These are phyloP conservation scores for Salix udensis DNA, from an alignment of 345 rosid species.

Conservation along the genomic window DNA sequence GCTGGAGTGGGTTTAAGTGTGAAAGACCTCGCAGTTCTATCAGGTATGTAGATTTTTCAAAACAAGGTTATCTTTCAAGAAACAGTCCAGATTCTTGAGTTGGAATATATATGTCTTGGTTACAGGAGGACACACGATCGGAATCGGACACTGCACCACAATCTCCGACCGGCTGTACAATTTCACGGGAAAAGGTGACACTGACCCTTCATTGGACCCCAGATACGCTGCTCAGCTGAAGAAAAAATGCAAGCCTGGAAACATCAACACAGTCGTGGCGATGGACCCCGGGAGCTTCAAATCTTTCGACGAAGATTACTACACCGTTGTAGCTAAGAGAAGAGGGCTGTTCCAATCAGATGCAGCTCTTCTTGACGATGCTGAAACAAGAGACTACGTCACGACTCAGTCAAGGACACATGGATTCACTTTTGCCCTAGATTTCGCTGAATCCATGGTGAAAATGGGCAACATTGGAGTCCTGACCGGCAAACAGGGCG, in stretches of 20 bases:
- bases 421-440: slow-evolving; percentile 31
- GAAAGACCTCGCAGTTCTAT: slow-evolving; percentile 52
- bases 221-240: slow-evolving; percentile 39
- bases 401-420: slow-evolving; percentile 20
- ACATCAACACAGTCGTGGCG: slow-evolving; percentile 24
- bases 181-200: slow-evolving; percentile 55
- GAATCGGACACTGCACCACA: slow-evolving; percentile 39
- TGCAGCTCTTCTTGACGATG: slow-evolving; percentile 52
- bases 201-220: slow-evolving; percentile 54
- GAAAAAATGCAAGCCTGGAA: slow-evolving; percentile 44
- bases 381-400: slow-evolving; percentile 34
- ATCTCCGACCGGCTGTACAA: slow-evolving; percentile 47
- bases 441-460: slow-evolving; percentile 17
- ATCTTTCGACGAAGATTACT: slow-evolving; percentile 50
- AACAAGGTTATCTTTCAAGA: background rate
- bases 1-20: slow-evolving; percentile 38
- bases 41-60: slow-evolving; percentile 27
- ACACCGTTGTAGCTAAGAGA: slow-evolving; percentile 36
- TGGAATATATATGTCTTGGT: too few relatives aligned
- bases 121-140: slow-evolving; percentile 63
- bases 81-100: background rate
- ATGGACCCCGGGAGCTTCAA: slow-evolving; percentile 73
- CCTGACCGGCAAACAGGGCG: background rate
- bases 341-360: slow-evolving; percentile 59
- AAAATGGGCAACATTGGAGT: slow-evolving; percentile 10